A percentile compares a stretch with the other conserved stretches of the same genome.
Evolutionary conservation across 192 early-diverging fungal species (phyloP).

Genomic region (Podila horticola): DNA sequence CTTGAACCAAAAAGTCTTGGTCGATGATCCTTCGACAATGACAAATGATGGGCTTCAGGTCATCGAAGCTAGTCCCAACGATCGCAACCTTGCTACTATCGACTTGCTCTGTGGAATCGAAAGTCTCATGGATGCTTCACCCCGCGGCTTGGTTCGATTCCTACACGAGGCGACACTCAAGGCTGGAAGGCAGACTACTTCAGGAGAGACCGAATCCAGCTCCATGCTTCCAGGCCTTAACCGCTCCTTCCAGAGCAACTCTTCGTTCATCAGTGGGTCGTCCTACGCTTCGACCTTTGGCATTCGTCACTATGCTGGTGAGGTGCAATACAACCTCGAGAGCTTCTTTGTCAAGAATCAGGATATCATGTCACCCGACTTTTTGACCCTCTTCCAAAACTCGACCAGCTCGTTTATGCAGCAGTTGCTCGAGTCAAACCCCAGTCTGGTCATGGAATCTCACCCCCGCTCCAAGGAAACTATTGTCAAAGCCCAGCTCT

Average conservation of each 20-base stretch:
- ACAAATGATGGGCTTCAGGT: slow-evolving; percentile 19
- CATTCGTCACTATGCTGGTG: slow-evolving; percentile 77
- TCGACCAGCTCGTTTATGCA: slow-evolving; percentile 79
- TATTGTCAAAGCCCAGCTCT: slow-evolving; percentile 81
- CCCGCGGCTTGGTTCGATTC: slow-evolving; percentile 42
- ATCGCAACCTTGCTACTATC: slow-evolving; percentile 54
- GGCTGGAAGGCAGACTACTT: slow-evolving; percentile 35
- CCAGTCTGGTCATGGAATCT: slow-evolving; percentile 75
- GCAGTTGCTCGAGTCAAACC: slow-evolving; percentile 75
- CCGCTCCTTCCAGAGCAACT: slow-evolving; percentile 53
- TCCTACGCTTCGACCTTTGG: slow-evolving; percentile 67
- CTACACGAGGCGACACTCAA: slow-evolving; percentile 41
- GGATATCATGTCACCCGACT: slow-evolving; percentile 80
- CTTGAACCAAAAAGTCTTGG: slow-evolving; percentile 65
- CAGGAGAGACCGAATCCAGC: slow-evolving; percentile 57
- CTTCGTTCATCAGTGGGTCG: slow-evolving; percentile 56
- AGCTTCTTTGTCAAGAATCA: slow-evolving; percentile 83
- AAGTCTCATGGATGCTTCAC: slow-evolving; percentile 35
- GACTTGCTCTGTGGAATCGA: slow-evolving; percentile 59
- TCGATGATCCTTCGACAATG: slow-evolving; percentile 53
- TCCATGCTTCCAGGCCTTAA: slow-evolving; percentile 59
- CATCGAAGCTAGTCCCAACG: slow-evolving; percentile 32
- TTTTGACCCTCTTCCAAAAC: slow-evolving; percentile 80
- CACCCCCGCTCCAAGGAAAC: slow-evolving; percentile 78
- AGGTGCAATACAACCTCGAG: slow-evolving; percentile 81